Base-by-base conservation (phyloP, 352 stramenopile genomes). In the Phytophthora pseudosyringae region DNA sequence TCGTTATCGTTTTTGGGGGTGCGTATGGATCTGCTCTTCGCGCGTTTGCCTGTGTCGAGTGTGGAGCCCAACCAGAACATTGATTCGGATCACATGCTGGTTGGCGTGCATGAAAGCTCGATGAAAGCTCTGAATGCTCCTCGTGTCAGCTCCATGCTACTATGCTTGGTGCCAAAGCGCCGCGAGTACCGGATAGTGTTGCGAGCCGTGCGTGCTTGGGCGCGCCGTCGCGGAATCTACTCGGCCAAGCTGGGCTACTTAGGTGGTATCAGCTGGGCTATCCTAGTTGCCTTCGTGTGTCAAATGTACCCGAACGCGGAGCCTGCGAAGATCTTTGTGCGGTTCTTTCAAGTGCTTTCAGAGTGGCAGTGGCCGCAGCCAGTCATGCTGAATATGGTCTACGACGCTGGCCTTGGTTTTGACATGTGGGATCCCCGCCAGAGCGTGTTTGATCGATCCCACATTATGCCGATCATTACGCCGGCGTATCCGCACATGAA, bases 391-490 rank as follows among this genome's bases (percentile, higher is more conserved):
- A 93, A 96, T 62, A 90, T 97, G 73, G 74, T 91, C 44, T 94
- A 91, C 56, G 83, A 94, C 66, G 83, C 86, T 43, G 83, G 80
- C 6, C 58, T 94, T 5, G 86, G 83, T 26, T 90, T 94, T 59
- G 86, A 94, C 48, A 92, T 90, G 81, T 98, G 91, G 93, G 89
- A 97, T 50, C 86, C 89, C 45, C 81, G 78, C 11, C 71, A 88
- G 38, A 93, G 87, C 65, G 60, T 94, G 32, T 91, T 88, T 50
- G 94, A 99, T 80, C 81, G 87, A 8, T 89, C 81, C 8, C 95
- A 99, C 64, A 86, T 99, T 29, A 99, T 99, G 96, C 97, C 97
- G 15, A 98, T 99, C 54, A 98, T 99, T 63, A 99, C 98, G 4
- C 98, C 98, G 1, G 95, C 94, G 56, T 99, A 99, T 73, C 98